Evolutionary conservation across 1,284 basidiomycete genomes (phyloP), one percentile per base, ranked within the genome.

Genomic region (Athelia sp.): DNA sequence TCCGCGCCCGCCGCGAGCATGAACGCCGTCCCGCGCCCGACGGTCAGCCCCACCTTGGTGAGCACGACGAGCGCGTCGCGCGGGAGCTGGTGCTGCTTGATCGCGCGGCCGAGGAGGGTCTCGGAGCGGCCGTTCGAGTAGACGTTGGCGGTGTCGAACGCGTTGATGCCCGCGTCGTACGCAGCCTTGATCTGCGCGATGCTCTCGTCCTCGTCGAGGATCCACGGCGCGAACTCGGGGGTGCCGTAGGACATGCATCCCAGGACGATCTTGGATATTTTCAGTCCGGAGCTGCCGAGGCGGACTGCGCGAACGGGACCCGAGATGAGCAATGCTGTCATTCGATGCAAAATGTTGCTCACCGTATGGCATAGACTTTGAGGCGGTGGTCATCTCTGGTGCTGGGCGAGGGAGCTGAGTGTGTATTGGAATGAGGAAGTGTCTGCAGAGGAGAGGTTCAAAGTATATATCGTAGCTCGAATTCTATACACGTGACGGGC

Each of bases 81-180:
- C n/a, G 86, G 85, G 14, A 93, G 72, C 24, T 83, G 67, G 53
- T 81, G 73, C 54, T 84, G 60, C 58, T 85, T 87, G 67, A 94
- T 85, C 1, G 87, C 90, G 55, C 86, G 85, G 4, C 91, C 90
- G 32, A 93, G 74, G 53, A 90, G 79, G 22, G 78, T 62, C 64
- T 93, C 90, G 1, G 81, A 85, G n/a, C 73, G 65, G 4, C 88
- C 89, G 55, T 84, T 81, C 2, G 81, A 83, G 61, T 91, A 91
- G 2, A 73, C 78, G 58, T 82, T 72, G 3, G 76, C 81, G 11
- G 79, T 80, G 56, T 82, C 80, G 50, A 81, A 82, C 0, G 79
- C 73, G 58, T 79, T 69, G 56, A 81, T 75, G 1, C 79, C 78
- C 19, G 66, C 61, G 15, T 70, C 67, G 47, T 69, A 69, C 67